Evolutionary conservation across 371 early-diverging fungal species (phyloP), one percentile per base, ranked within the genome.

Genomic region (Syncephalastrum racemosum): DNA sequence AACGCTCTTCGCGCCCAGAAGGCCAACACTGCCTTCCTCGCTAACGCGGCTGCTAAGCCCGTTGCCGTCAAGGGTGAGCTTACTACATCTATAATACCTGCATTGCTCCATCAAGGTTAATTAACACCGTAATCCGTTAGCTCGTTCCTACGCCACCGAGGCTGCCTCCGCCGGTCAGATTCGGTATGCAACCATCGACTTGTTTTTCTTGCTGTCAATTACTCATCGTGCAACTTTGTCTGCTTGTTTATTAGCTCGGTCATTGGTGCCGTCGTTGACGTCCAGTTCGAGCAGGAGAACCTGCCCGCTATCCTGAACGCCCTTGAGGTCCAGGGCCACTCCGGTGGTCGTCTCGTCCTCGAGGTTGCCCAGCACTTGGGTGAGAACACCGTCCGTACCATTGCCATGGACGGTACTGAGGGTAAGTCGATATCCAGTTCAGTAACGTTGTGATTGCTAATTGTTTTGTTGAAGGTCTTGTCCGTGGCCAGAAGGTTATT

Each of bases 231-330:
- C 36, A 5, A 31, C 10, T 48, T 58, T 44, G 16, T n/a, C 14
- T 49, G 23, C 24, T 25, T 48, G 19, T 15, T 54, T n/a, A 31
- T 49, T 42, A 65, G 66, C 23, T 66, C 66, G 31, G 66, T 96
- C 65, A 96, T 96, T 80, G 98, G 98, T 86, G 97, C 97, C 83
- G 97, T 97, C 72, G 97, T 97, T 66, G 97, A 97, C 68, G 97
- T 97, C 53, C 97, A 96, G 81, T 97, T 96, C 79, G 94, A 92
- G 63, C 83, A 90, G 71, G 92, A 92, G 46, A 86, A 80, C 73
- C 87, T 97, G 50, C 98, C 96, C 49, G 87, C 94, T 57, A 96
- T 96, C 75, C 86, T 96, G 70, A 97, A 97, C 87, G 96, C 97
- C 53, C 89, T 97, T 41, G 97, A 97, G 83, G 94, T 96, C 54